These are phyloP conservation scores for Trichoderma sp. DNA, from an alignment of 2,329 filamentous ascomycete species.

Conservation along the genomic window DNA sequence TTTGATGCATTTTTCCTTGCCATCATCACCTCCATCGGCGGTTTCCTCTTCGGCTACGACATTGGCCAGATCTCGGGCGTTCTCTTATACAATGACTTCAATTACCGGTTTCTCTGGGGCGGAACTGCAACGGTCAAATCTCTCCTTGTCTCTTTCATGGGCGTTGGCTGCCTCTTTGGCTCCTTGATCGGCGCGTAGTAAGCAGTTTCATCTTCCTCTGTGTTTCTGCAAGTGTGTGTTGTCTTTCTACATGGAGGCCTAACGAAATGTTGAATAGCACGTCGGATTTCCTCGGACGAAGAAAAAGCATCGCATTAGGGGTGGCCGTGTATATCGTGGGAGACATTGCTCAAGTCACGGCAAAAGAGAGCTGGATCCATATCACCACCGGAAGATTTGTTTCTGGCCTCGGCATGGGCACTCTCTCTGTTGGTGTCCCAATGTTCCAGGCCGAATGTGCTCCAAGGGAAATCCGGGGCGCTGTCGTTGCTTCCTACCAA, in stretches of 20 bases:
- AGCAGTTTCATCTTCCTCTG: constrained; percentile 18
- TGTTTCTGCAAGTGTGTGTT: too few relatives aligned
- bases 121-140: constrained; percentile 48
- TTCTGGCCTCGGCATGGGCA: constrained; percentile 68
- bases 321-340: constrained; percentile 63
- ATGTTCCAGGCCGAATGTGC: constrained; percentile 69
- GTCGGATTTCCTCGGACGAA: constrained; percentile 60
- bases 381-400: constrained; percentile 67
- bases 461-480: constrained; percentile 64
- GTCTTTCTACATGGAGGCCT: background rate
- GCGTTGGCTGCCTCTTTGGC: constrained; percentile 58
- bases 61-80: constrained; percentile 61
- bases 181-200: constrained; percentile 55
- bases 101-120: constrained; percentile 57
- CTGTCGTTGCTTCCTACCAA: constrained; percentile 70
- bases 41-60: constrained; percentile 66
- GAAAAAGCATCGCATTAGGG: constrained; percentile 56
- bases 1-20: constrained; percentile 49
- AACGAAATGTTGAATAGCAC: constrained; percentile 40
- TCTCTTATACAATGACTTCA: constrained; percentile 56
- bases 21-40: constrained; percentile 58
- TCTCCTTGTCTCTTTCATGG: constrained; percentile 59
- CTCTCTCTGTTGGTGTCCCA: constrained; percentile 65
- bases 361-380: constrained; percentile 62
- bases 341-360: constrained; percentile 67